Base-by-base conservation (phyloP, 169 alveolate genomes). In the Plasmodium cynomolgi region DNA sequence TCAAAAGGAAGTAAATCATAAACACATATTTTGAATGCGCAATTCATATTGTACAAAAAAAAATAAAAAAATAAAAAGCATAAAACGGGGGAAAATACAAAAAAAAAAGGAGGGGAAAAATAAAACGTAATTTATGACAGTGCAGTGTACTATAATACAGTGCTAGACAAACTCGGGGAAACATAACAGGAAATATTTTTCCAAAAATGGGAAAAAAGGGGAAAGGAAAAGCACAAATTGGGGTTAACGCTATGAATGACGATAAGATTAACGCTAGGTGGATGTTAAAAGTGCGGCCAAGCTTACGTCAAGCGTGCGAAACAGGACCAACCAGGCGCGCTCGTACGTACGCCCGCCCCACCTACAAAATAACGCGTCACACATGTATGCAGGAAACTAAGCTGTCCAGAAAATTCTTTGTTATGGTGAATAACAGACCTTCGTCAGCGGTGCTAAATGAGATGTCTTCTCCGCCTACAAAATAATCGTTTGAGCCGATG, bases 381-480 rank as follows among this genome's bases (percentile, higher is more conserved):
- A 85, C 62, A 77, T 85, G 83, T 13, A 77, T n/a, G 50, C 77
- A 85, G n/a, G 93, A 85, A 75, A 85, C 41, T 79, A 85, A n/a
- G 31, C 62, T 50, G 31, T 85, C 80, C 80, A 85, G 26, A 29
- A 85, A 85, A 39, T 85, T 72, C 72, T 85, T 85, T 2, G 93
- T 47, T 62, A 75, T 15, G 58, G 72, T 77, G 44, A 85, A 85
- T 33, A 85, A 77, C 7, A 85, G n/a, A 29, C 74, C 68, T 13
- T 85, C 86, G 56, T 75, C 68, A 31, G 33, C 41, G 11, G 31
- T 85, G 68, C 62, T 44, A 20, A 71, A 77, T 23, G 71, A 15
- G 15, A 74, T 20, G 29, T 54, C n/a, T n/a, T 85, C 86, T 56
- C 29, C 72, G 72, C 68, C 68, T 33, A n/a, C 41, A n/a, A 77